Evolutionary conservation across 352 stramenopile species (phyloP).

Genomic region (Globisporangium acanthophoron): DNA sequence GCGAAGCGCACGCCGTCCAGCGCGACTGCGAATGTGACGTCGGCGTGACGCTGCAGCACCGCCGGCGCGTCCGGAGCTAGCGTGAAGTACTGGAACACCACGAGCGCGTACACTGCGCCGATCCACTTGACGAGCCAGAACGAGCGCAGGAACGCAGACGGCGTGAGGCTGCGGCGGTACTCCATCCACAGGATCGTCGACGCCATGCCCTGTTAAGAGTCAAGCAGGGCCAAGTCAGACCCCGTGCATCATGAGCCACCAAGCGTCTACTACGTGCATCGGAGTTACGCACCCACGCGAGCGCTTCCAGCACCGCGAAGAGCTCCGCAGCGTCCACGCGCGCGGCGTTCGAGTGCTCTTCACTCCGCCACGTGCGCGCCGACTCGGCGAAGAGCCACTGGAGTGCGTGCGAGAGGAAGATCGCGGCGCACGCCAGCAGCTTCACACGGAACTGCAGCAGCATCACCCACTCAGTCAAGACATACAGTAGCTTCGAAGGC

Average conservation of each 20-base stretch:
- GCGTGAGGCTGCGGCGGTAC: constrained; percentile 53
- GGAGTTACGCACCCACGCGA: constrained; percentile 41
- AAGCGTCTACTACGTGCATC: background rate
- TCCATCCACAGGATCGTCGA: constrained; percentile 70
- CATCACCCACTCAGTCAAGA: background rate
- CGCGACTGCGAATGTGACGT: constrained; percentile 12
- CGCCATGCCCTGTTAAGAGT: constrained; percentile 27
- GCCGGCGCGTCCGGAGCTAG: constrained; percentile 2
- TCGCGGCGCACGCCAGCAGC: constrained; percentile 32
- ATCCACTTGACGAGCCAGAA: constrained; percentile 67
- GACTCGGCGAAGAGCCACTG: constrained; percentile 45
- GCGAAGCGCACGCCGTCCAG: constrained; percentile 36
- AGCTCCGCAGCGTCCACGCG: constrained; percentile 28
- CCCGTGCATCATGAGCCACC: background rate
- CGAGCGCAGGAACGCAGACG: constrained; percentile 43
- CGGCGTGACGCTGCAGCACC: background rate
- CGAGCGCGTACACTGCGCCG: constrained; percentile 33
- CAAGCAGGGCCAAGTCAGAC: too few relatives aligned
- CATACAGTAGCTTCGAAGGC: too few relatives aligned
- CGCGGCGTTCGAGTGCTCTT: constrained; percentile 16
- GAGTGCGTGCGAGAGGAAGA: constrained; percentile 42
- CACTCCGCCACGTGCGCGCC: constrained; percentile 17
- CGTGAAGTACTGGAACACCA: constrained; percentile 25
- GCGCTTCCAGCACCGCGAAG: constrained; percentile 44
- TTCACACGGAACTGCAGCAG: constrained; percentile 54